Conservation (phyloP, 495 filamentous ascomycete species). For the Penicillium crystallinum region DNA sequence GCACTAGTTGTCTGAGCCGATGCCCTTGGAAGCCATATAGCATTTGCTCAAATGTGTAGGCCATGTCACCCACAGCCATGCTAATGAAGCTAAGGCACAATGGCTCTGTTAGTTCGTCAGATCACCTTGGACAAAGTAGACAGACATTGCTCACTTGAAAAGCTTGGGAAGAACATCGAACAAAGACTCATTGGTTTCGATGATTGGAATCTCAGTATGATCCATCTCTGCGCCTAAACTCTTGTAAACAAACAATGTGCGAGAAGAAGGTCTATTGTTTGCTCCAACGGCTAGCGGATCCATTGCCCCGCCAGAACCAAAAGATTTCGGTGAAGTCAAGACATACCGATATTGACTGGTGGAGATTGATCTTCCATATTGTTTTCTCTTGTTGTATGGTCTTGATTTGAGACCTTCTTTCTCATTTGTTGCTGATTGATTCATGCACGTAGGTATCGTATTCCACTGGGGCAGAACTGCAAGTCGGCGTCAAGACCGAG, state of each 20-base stretch:
- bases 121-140: not conserved
- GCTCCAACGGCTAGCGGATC: not conserved
- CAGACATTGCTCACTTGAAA: slow-evolving; percentile 46
- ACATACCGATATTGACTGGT: not conserved
- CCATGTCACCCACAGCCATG: slow-evolving; percentile 55
- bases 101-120: not conserved
- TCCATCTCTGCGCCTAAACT: slow-evolving; percentile 13
- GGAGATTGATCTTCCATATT: not conserved
- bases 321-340: not conserved
- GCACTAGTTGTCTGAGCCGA: slow-evolving; percentile 58
- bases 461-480: not conserved
- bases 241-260: not conserved
- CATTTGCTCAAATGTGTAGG: slow-evolving; percentile 76
- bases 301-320: not conserved
- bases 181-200: slow-evolving; percentile 59
- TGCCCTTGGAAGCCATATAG: slow-evolving; percentile 61
- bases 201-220: slow-evolving; percentile 50
- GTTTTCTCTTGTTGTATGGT: not conserved
- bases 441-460: not conserved
- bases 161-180: slow-evolving; percentile 64
- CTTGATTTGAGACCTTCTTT: not conserved
- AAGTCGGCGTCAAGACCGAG: slow-evolving; percentile 4
- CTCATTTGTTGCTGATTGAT: not conserved
- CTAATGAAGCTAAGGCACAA: slow-evolving; percentile 34
- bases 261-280: not conserved